Percentiles rank a stretch among this genome's conserved stretches.
These are phyloP conservation scores for Cylindrotheca fusiformis DNA, from an alignment of 108 stramenopile species.

Conservation along the genomic window DNA sequence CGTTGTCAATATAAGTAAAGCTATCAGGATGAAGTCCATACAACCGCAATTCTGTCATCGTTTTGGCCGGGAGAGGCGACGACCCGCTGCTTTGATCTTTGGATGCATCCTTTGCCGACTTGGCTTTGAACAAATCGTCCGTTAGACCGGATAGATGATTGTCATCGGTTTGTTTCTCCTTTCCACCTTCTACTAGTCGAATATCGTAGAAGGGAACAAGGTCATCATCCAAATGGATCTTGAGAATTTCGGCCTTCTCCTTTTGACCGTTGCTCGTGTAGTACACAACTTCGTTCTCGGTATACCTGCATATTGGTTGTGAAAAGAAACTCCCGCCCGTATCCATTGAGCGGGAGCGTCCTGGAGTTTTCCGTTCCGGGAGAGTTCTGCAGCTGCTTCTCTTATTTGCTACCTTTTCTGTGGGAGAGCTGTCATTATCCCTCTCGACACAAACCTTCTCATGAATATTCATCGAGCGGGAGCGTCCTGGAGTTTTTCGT, in stretches of 20 bases:
- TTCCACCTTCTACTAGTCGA: conserved; percentile 28
- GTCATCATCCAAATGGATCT: conserved; percentile 51
- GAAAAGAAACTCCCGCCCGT: too few species aligned
- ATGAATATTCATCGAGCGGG: neutral
- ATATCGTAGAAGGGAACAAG: conserved; percentile 49
- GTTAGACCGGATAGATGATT: conserved; percentile 25
- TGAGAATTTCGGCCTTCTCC: conserved; percentile 29
- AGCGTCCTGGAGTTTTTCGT: neutral
- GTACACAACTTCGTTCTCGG: neutral
- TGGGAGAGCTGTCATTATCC: too few species aligned
- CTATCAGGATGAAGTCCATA: too few species aligned
- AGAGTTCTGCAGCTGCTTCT: too few species aligned
- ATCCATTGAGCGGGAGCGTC: neutral
- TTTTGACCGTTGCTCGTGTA: neutral
- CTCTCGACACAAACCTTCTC: too few species aligned
- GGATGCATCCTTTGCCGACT: too few species aligned
- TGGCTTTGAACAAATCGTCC: neutral
- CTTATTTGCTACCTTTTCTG: too few species aligned
- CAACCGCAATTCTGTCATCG: too few species aligned
- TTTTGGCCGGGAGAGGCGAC: too few species aligned
- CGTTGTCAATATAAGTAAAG: neutral
- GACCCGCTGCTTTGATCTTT: too few species aligned
- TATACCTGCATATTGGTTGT: too few species aligned
- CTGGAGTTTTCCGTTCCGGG: neutral
- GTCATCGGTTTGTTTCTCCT: conserved; percentile 54